Evolutionary conservation across 768 basidiomycete genomes (phyloP), one percentile per base, ranked within the genome.

Genomic region (Epithele typhae): DNA sequence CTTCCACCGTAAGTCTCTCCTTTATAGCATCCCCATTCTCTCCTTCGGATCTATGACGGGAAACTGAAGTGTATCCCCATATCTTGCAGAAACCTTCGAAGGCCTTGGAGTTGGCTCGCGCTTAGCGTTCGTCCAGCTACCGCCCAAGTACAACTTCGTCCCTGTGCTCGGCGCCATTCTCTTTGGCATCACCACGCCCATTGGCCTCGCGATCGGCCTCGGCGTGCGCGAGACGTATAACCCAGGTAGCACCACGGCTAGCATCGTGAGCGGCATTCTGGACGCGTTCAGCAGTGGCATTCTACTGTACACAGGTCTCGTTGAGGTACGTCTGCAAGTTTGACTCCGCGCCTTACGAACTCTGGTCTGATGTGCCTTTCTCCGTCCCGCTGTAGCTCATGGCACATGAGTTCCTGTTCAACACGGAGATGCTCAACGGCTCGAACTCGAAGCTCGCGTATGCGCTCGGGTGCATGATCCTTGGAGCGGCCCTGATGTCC

Each of bases 381-480:
- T 10, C 43, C 24, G 33, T 8, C 6, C 22, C 8, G 1, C 18
- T 12, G n/a, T 51, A 87, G 84, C 76, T 96, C 0, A 75, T 98
- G 37, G 95, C 92, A 1, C 94, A 96, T 61, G 95, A 97, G 59
- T 96, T 98, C 67, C 60, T 98, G 33, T 92, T 95, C 69, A 92
- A 81, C 70, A 79, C 82, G 48, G 79, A 89, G 47, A 90, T 93
- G 84, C 79, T 84, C 63, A 72, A 78, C n/a, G 77, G 77, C 4
- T 79, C 81, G 5, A 79, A 78, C 43, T 58, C 64, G 22, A 80
- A 81, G 57, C 66, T 95, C n/a, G 65, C 73, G 0, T 95, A 88
- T 53, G 82, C 89, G 6, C 52, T 92, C 50, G 64, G 67, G n/a
- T 84, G 80, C 55, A 91, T 96, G 83, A 54, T 85, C n/a, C 49